Base-by-base conservation (phyloP, 2,329 filamentous ascomycete genomes). In the Tolypocladium tropicale region DNA sequence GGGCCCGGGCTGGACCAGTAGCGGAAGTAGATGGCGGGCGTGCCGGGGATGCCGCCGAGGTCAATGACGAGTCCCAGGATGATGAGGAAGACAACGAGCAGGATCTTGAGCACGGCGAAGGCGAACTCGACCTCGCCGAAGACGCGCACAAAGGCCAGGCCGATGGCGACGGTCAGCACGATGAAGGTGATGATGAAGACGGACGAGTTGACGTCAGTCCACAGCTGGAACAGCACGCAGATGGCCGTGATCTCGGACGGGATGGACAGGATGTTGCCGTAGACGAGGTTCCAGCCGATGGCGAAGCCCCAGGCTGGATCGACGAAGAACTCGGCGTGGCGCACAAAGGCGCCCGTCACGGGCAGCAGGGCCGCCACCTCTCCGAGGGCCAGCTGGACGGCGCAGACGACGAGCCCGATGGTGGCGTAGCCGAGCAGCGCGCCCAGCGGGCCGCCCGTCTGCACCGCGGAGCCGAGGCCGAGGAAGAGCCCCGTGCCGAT, bases 1-100 rank as follows among this genome's bases (percentile, higher is more conserved):
- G 85, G 82, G 1, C 84, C 86, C 0, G 87, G 86, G 34, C 83
- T 69, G 54, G 74, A 79, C 88, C 87, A 91, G 69, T 88, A 89
- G 41, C 76, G 70, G 67, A 89, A 89, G 2, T 86, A 86, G 53
- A 84, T 76, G 5, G 79, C 73, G 23, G 79, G 75, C 0, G 77
- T 78, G 4, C 81, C 80, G 0, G 83, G 78, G 2, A 82, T 76
- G 51, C 83, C 84, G 33, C 84, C 84, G 1, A 85, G 75, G 62
- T 84, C 79, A 62, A 86, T 82, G 56, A 86, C 74, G 33, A 86
- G 69, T 16, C 81, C 80, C 61, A 85, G 78, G 54, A 85, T 75
- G 61, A 84, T 81, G 57, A 88, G 73, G 54, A 81, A 80, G 57
- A 86, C 67, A 51, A 88, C 80, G 21, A 88, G 74, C 3, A 81